Evolutionary conservation across 148 eudicot genomes (phyloP).

Genomic region (Mesembryanthemum crystallinum): DNA sequence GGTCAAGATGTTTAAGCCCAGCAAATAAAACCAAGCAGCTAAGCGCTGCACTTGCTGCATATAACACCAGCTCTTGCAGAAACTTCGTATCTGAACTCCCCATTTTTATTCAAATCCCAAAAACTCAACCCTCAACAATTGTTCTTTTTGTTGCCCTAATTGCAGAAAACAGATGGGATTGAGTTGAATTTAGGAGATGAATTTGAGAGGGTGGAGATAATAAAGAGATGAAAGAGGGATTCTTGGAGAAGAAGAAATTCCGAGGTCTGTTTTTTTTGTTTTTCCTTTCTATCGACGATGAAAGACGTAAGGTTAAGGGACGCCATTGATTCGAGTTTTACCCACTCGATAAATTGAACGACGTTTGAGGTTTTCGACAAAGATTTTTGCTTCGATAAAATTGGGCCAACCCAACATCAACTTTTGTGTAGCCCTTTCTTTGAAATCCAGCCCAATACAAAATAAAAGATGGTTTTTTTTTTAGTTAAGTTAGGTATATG

Average conservation of each 20-base stretch:
- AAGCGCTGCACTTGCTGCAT: constrained; percentile 94
- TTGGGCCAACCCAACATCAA: background rate
- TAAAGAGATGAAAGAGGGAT: background rate
- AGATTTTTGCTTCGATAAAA: too few relatives aligned
- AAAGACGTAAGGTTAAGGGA: too few relatives aligned
- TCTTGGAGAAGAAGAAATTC: constrained; percentile 19
- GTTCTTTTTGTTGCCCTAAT: background rate
- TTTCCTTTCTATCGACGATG: too few relatives aligned
- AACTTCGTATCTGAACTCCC: constrained; percentile 52
- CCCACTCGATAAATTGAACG: background rate
- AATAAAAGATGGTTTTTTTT: too few relatives aligned
- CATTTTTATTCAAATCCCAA: constrained; percentile 22
- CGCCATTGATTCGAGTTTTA: too few relatives aligned
- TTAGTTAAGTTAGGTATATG: too few relatives aligned
- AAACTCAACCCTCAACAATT: background rate
- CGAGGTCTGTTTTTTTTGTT: background rate
- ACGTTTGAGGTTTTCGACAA: background rate
- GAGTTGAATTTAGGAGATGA: background rate
- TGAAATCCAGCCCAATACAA: constrained; percentile 20
- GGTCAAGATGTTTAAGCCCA: constrained; percentile 73
- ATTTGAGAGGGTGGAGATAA: background rate
- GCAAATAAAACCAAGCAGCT: constrained; percentile 69
- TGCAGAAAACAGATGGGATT: background rate
- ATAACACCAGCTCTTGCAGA: constrained; percentile 62
- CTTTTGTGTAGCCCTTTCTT: background rate